A percentile compares a stretch with the other conserved stretches of the same genome.
These are phyloP conservation scores for Podaxis pistillaris DNA, from an alignment of 768 basidiomycete genomes.

Conservation along the genomic window DNA sequence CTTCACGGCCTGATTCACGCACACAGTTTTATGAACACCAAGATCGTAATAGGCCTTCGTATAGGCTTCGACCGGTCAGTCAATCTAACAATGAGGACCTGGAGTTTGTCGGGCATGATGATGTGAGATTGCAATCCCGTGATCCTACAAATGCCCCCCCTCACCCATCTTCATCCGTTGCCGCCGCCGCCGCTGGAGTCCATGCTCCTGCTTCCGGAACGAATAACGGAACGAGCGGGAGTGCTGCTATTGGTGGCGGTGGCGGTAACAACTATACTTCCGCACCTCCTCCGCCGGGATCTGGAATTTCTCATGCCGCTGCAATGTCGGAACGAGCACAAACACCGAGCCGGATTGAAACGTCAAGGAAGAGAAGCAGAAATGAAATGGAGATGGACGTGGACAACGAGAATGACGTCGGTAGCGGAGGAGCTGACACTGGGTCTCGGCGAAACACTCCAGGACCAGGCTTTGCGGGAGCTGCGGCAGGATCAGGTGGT, in stretches of 20 bases:
- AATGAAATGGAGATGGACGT: slow-evolving; percentile 57
- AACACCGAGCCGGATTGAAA: slow-evolving; percentile 32
- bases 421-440: slow-evolving; percentile 9
- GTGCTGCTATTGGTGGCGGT: slow-evolving; percentile 23
- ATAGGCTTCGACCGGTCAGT: slow-evolving; percentile 50
- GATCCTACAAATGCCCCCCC: neutral
- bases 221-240: slow-evolving; percentile 14
- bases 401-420: slow-evolving; percentile 52
- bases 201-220: slow-evolving; percentile 31
- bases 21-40: slow-evolving; percentile 47
- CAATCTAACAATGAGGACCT: slow-evolving; percentile 40
- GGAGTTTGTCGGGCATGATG: slow-evolving; percentile 52
- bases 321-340: slow-evolving; percentile 38
- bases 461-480: slow-evolving; percentile 17
- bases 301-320: slow-evolving; percentile 6
- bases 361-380: slow-evolving; percentile 53
- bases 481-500: slow-evolving; percentile 26
- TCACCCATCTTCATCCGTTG: neutral
- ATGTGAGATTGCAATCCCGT: slow-evolving; percentile 41
- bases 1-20: slow-evolving; percentile 53
- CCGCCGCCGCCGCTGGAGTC: neutral
- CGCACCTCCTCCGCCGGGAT: slow-evolving; percentile 5
- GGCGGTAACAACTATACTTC: slow-evolving; percentile 29
- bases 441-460: neutral
- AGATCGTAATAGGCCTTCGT: slow-evolving; percentile 36